phyloP scores from a whole-genome alignment of 2,329 filamentous ascomycete species.

The Fusarium illudens region DNA sequence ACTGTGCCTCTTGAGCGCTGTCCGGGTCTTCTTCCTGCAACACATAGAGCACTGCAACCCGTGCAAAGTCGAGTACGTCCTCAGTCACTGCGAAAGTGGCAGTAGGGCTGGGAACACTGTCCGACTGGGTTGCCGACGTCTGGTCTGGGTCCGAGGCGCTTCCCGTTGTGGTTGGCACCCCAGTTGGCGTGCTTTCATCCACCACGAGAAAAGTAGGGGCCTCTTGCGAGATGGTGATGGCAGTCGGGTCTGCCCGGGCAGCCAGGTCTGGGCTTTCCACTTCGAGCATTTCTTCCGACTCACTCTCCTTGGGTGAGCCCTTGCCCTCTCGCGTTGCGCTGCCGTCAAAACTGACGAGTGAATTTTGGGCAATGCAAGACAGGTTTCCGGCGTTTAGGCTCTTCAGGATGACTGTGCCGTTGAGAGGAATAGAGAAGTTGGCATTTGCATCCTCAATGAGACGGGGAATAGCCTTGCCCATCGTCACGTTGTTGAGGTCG shows the following conservation, averaged over 20 bases:
- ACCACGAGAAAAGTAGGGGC: conserved; percentile 33
- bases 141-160: conserved; percentile 8
- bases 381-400: conserved; percentile 79
- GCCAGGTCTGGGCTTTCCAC: conserved; percentile 10
- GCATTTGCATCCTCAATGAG: conserved; percentile 70
- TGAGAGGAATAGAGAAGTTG: conserved; percentile 81
- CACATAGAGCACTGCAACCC: conserved; percentile 68
- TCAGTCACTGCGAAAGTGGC: conserved; percentile 60
- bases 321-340: conserved; percentile 50
- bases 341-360: conserved; percentile 84
- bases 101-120: conserved; percentile 7
- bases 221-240: conserved; percentile 33
- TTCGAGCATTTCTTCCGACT: conserved; percentile 29
- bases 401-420: conserved; percentile 73
- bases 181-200: conserved; percentile 32
- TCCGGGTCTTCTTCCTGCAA: conserved; percentile 63
- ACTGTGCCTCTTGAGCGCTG: conserved; percentile 63
- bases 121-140: conserved; percentile 26
- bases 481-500: conserved; percentile 71
- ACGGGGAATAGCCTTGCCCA: conserved; percentile 80
- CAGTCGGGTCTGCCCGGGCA: conserved; percentile 19
- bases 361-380: conserved; percentile 86
- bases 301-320: conserved; percentile 40
- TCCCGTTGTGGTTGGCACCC: conserved; percentile 18
- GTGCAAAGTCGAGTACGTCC: conserved; percentile 69